Base-by-base conservation (phyloP, 495 filamentous ascomycete genomes). In the Penicillium lagena region DNA sequence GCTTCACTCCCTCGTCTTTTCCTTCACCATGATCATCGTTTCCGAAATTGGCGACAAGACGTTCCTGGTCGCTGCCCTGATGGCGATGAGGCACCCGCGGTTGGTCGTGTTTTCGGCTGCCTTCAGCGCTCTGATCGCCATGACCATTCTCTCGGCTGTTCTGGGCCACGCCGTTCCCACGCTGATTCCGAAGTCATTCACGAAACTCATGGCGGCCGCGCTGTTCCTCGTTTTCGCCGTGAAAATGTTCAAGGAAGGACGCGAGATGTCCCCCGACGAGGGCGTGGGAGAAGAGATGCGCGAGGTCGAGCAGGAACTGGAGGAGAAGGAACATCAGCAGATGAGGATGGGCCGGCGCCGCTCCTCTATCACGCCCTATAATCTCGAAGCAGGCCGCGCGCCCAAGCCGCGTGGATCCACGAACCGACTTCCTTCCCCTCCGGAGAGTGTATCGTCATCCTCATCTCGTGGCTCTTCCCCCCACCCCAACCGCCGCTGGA, bases 21-120 rank as follows among this genome's bases (percentile, higher is more conserved):
- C 93, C 7, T 80, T 96, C 42, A 89, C 90, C 46, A 97, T 97
- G 93, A 98, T 98, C 49, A 75, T 97, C 43, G 87, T 97, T 54
- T 96, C 93, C 49, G 93, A 98, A 62, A 82, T 98, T 60, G 93
- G 93, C 46, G 93, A 98, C 78, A 98, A 98, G 65, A 98, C 93
- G 0, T 98, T 98, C 70, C 76, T 98, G 34, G 89, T 98, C 35
- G 93, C 93, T 11, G 93, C 93, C 17, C 76, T 98, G 14, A 98
- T 98, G 93, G 93, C 93, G 2, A 98, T 98, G 93, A 89, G 95
- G 52, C 90, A 98, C 59, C 85, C 93, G 35, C 87, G 91, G 29
- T 63, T 96, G 42, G 74, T 96, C 10, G 94, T 98, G 35, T 98
- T 97, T 69, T 82, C 87, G 7, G 89, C 93, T 7, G 93, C 93